Base-by-base conservation (phyloP, 78 protist genomes). In the Dictyostelium purpureum region DNA sequence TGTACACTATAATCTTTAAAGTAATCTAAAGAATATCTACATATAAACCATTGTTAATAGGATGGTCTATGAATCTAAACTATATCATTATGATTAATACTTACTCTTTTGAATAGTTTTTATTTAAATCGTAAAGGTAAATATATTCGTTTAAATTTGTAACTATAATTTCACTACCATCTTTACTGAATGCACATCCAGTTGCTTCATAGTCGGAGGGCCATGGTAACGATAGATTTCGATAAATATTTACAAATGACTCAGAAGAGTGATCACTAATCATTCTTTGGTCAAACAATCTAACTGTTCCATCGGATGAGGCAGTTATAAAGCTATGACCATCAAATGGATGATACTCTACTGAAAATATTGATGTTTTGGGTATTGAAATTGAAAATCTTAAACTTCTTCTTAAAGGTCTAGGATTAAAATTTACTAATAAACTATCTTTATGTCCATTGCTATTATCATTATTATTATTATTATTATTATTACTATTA, bases 291-390 rank as follows among this genome's bases (percentile, higher is more conserved):
- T 80, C 92, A 33, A 85, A 93, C 24, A 82, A 51, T 51, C 92
- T 77, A 6, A 77, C 92, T 2, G 63, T 63, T 19, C 96, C 96
- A 77, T 93, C 92, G 1, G 90, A 75, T 18, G 83, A 28, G 4
- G 79, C 63, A 18, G 87, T 69, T 35, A 87, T 66, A 52, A 93
- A 93, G 18, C 45, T 47, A 59, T 65, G 19, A 16, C 88, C 92
- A 52, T 93, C 93, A 19, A 51, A 31, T 33, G 96, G 96, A 33
- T 93, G 96, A 54, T 61, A 93, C 1, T 93, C 96, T 0, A 93
- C 92, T 5, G 87, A 87, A 45, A 76, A 93, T 43, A 93, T 38
- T 1, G 79, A 65, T 73, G 82, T 56, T 47, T 38, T 24, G 35
- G 69, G 69, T 40, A 40, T 37, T 4, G 35, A 9, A 21, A 57